phyloP scores from a whole-genome alignment of 129 eudicot genomes.

The Pittosporum tobira region DNA sequence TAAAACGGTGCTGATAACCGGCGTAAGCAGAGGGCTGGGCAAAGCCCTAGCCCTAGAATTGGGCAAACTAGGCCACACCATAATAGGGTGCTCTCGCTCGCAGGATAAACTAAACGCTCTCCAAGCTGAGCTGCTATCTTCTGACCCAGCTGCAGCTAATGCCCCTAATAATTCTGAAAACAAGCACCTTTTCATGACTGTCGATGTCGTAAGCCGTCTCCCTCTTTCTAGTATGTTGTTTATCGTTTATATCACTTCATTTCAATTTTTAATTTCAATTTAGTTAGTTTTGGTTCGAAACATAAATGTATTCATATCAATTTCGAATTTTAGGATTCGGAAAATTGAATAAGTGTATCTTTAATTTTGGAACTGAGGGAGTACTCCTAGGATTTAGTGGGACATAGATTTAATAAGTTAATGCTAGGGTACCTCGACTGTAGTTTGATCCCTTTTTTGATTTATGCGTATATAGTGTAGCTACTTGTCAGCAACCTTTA shows the following conservation, averaged over 20 bases:
- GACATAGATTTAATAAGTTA: no score
- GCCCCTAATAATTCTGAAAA: constrained; percentile 11
- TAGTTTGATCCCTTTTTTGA: no score
- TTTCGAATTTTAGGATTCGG: no score
- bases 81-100: constrained; percentile 83
- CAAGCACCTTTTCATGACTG: constrained; percentile 51
- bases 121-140: constrained; percentile 50
- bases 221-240: neutral
- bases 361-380: no score
- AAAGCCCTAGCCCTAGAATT: constrained; percentile 80
- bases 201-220: constrained; percentile 52
- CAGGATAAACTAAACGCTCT: constrained; percentile 58
- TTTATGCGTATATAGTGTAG: no score
- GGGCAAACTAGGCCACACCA: constrained; percentile 74
- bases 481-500: no score
- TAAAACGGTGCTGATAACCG: constrained; percentile 78
- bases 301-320: no score
- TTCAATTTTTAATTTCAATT: no score
- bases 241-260: neutral
- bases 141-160: neutral
- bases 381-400: no score
- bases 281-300: no score
- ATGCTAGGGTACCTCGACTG: no score
- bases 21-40: constrained; percentile 88
- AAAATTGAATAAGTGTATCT: no score